Evolutionary conservation across 208 protist genomes (phyloP).

Genomic region (Crithidia expoeki): DNA sequence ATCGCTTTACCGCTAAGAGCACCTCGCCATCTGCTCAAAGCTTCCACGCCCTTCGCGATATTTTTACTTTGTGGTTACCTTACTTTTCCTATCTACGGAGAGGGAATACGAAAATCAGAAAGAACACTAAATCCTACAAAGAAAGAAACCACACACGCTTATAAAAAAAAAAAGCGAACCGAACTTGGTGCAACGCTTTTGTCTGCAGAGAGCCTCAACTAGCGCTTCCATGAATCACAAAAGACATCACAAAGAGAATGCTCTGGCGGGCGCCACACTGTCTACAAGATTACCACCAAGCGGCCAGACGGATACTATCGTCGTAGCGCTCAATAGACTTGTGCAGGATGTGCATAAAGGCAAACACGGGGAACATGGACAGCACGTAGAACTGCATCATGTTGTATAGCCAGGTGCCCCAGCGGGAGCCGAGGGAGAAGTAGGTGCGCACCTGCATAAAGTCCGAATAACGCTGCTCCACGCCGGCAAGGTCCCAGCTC

Average conservation of each 20-base stretch:
- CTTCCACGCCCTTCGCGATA: neutral
- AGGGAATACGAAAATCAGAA: conserved; percentile 17
- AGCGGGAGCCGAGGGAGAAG: conserved; percentile 86
- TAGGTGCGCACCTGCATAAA: conserved; percentile 91
- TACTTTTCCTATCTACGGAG: conserved; percentile 23
- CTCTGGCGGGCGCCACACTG: neutral
- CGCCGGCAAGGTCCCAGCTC: conserved; percentile 87
- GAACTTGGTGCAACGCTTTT: neutral
- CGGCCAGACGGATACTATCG: conserved; percentile 80
- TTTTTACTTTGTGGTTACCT: neutral
- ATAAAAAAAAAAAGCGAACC: neutral
- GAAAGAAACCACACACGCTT: conserved; percentile 12
- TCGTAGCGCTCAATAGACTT: conserved; percentile 87
- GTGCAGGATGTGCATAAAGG: conserved; percentile 82
- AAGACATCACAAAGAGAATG: neutral
- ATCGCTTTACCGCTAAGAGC: no score
- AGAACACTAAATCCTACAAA: conserved; percentile 19
- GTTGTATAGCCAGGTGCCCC: conserved; percentile 92
- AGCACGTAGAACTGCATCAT: conserved; percentile 89
- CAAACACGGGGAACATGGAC: conserved; percentile 78
- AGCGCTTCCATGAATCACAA: neutral
- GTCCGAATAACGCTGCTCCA: conserved; percentile 90
- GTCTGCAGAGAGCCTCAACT: neutral
- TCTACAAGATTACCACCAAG: conserved; percentile 80
- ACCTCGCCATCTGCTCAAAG: no score